Conservation (phyloP, 805 yeast species). For the Nakazawaea sp. region DNA sequence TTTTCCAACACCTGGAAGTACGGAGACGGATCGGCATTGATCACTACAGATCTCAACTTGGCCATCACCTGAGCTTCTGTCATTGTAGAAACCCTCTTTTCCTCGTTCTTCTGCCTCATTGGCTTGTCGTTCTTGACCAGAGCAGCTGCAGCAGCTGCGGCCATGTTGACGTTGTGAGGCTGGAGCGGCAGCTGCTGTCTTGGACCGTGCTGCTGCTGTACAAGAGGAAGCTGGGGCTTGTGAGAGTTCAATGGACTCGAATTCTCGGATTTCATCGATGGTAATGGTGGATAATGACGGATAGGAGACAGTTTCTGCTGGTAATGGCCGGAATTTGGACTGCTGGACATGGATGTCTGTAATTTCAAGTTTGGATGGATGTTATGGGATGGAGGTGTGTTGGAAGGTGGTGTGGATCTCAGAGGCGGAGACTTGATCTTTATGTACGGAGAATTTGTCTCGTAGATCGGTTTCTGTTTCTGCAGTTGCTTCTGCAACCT, state of each 20-base stretch:
- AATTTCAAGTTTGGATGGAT: slow-evolving; percentile 28
- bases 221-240: slow-evolving; percentile 9
- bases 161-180: slow-evolving; percentile 17
- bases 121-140: slow-evolving; percentile 18
- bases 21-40: slow-evolving; percentile 80
- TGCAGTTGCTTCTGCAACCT: slow-evolving; percentile 8
- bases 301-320: slow-evolving; percentile 1
- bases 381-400: too few relatives aligned
- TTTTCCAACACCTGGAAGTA: slow-evolving; percentile 69
- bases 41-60: slow-evolving; percentile 75
- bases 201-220: slow-evolving; percentile 18
- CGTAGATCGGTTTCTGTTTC: slow-evolving; percentile 10
- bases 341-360: slow-evolving; percentile 16
- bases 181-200: slow-evolving; percentile 13
- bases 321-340: slow-evolving; percentile 13
- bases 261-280: too few relatives aligned
- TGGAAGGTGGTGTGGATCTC: too few relatives aligned
- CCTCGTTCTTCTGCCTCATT: slow-evolving; percentile 24
- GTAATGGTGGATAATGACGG: too few relatives aligned
- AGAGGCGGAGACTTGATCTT: slow-evolving; percentile 10
- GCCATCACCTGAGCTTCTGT: slow-evolving; percentile 86
- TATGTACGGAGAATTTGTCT: slow-evolving; percentile 10
- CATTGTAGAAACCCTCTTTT: slow-evolving; percentile 53
- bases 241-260: background rate
- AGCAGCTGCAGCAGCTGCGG: slow-evolving; percentile 31